Evolutionary conservation across 306 rosid genomes (phyloP).

Genomic region (Malus domestica): ASM211411v1 NC_041793.1:4929001-4929500

Average conservation of each 20-base stretch:
- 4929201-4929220: constrained; percentile 81
- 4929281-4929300: neutral
- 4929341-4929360: neutral
- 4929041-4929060: neutral
- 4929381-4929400: neutral
- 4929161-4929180: constrained; percentile 35
- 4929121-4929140: neutral
- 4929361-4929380: neutral
- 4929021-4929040: neutral
- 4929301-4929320: neutral
- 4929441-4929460: neutral
- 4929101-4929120: neutral
- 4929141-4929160: neutral
- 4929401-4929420: neutral
- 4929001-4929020: neutral
- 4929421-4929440: neutral
- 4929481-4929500: neutral
- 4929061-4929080: neutral
- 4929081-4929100: neutral
- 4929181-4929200: constrained; percentile 91
- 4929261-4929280: neutral
- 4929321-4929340: neutral
- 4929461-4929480: neutral
- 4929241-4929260: constrained; percentile 70
- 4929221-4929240: constrained; percentile 78